Evolutionary conservation across 2,329 filamentous ascomycete species (phyloP).

Genomic region (Thermothelomyces thermophilus): DNA sequence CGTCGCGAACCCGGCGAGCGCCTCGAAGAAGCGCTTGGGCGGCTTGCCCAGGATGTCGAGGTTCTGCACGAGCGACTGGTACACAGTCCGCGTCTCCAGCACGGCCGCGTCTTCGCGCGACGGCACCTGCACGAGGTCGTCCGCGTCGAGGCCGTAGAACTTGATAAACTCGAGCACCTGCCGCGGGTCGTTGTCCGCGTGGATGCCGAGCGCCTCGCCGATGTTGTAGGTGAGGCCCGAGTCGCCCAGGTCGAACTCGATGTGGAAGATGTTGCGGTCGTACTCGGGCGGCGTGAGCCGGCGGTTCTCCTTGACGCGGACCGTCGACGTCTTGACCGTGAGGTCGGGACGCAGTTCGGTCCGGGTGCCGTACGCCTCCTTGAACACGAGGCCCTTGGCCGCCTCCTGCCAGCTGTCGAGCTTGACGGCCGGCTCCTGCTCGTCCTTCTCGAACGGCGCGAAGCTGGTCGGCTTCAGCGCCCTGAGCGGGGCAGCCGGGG

Average conservation of each 20-base stretch:
- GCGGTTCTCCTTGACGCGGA: conserved; percentile 92
- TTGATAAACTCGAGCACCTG: conserved; percentile 81
- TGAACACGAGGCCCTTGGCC: conserved; percentile 85
- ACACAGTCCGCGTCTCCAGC: conserved; percentile 83
- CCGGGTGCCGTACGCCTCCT: conserved; percentile 80
- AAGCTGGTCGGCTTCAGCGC: conserved; percentile 77
- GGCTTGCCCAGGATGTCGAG: conserved; percentile 95
- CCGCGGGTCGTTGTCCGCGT: conserved; percentile 81
- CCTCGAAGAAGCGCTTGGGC: conserved; percentile 96
- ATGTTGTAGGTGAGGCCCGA: conserved; percentile 95
- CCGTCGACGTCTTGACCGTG: conserved; percentile 74
- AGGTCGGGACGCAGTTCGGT: conserved; percentile 76
- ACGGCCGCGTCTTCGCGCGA: conserved; percentile 69
- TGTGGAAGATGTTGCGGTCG: conserved; percentile 99
- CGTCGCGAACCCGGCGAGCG: conserved; percentile 75
- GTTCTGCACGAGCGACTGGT: conserved; percentile 86
- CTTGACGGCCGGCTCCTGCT: conserved; percentile 57
- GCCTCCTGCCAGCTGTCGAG: conserved; percentile 75
- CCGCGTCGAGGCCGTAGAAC: conserved; percentile 75
- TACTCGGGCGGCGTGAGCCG: conserved; percentile 82
- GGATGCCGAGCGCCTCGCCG: conserved; percentile 92
- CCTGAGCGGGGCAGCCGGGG: conserved; percentile 55
- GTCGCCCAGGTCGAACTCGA: conserved; percentile 90
- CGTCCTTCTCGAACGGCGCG: conserved; percentile 67
- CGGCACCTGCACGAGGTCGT: conserved; percentile 85